phyloP scores from a whole-genome alignment of 805 yeast species.

The Lachancea mirantina region DNA sequence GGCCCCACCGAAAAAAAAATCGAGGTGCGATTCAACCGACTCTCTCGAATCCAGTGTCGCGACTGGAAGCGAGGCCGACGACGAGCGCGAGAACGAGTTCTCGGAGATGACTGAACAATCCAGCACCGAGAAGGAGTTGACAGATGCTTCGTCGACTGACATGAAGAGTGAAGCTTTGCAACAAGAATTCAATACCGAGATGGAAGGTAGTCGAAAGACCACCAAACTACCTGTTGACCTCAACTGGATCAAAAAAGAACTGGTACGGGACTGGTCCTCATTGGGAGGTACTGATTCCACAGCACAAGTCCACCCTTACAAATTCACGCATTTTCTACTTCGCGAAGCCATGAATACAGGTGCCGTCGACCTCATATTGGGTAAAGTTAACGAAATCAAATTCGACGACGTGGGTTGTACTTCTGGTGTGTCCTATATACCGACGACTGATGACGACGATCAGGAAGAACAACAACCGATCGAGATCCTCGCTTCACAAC shows the following conservation, averaged over 20 bases:
- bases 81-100: slow-evolving; percentile 4
- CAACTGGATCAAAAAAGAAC: slow-evolving; percentile 64
- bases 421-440: slow-evolving; percentile 59
- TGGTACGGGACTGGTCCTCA: slow-evolving; percentile 66
- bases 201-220: slow-evolving; percentile 4
- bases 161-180: slow-evolving; percentile 2
- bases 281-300: slow-evolving; percentile 83
- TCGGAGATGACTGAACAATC: slow-evolving; percentile 1
- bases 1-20: slow-evolving; percentile 12
- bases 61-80: slow-evolving; percentile 2
- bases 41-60: slow-evolving; percentile 2
- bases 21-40: slow-evolving; percentile 5
- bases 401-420: slow-evolving; percentile 61
- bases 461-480: slow-evolving; percentile 35
- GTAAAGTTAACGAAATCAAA: slow-evolving; percentile 67
- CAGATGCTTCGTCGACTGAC: background rate
- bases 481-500: slow-evolving; percentile 52
- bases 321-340: slow-evolving; percentile 78
- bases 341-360: slow-evolving; percentile 77
- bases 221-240: slow-evolving; percentile 50
- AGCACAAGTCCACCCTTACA: slow-evolving; percentile 95
- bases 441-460: slow-evolving; percentile 21
- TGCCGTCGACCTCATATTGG: slow-evolving; percentile 75
- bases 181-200: slow-evolving; percentile 7
- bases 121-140: background rate